Evolutionary conservation across 805 yeast genomes (phyloP), one percentile per base, ranked within the genome.

Genomic region (Pichia paraexigua): DNA sequence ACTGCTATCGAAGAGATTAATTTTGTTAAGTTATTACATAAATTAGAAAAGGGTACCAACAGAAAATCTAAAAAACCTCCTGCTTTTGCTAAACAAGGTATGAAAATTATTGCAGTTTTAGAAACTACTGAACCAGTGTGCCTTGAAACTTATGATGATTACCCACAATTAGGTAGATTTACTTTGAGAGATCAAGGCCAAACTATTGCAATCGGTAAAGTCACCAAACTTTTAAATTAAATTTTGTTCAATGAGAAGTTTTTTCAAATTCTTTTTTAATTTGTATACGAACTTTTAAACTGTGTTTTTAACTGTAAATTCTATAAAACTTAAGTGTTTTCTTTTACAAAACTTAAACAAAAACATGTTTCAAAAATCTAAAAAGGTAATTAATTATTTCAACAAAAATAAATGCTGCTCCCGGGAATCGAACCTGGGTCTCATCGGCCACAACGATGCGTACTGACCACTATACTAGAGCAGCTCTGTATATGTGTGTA

Each of bases 121-220:
- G 97, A 91, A 73, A 76, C 90, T 18, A 75, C 82, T 45, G 90
- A 82, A 60, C 92, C 97, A 24, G 87, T 94, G 40, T 94, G 98
- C 75, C 84, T 92, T 48, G 99, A 94, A 74, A 84, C 95, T 45
- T 94, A 85, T 69, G 83, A 77, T 60, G 95, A 88, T 66, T 88
- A 91, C 67, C 97, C 92, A 60, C 98, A 94, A 73, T 79, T 94
- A 63, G 99, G 99, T 68, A 84, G 99, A 73, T 94, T 94, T 71
- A 94, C 99, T 28, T 79, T 94, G 69, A 90, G 99, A 79, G 99
- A 94, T 72, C 98, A 94, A 75, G 99, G 98, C 67, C 83, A 83
- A 56, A 94, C 99, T 49, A 91, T 94, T 72, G 99, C 99, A 58
- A 94, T 94, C 70, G 99, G 99, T 73, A 91, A 92, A 73, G 89